phyloP scores from a whole-genome alignment of 768 basidiomycete genomes.

The Tulasnella sp. region DNA sequence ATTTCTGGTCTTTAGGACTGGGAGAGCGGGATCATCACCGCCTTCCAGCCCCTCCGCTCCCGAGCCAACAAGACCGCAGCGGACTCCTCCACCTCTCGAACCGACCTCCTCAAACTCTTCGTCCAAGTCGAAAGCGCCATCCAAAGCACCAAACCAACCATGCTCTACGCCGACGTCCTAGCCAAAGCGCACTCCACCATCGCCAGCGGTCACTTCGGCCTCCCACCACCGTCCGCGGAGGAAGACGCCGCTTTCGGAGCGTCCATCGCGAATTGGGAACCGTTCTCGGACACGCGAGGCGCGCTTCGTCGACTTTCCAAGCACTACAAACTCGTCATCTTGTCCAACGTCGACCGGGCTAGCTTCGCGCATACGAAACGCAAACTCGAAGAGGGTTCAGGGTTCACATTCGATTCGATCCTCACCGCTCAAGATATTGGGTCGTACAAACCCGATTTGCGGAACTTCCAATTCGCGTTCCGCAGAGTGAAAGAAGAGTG shows the following conservation, averaged over 20 bases:
- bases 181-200: not conserved
- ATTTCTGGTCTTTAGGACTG: slow-evolving; percentile 47
- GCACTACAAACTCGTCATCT: slow-evolving; percentile 18
- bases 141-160: slow-evolving; percentile 7
- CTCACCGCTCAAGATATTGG: slow-evolving; percentile 65
- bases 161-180: slow-evolving; percentile 17
- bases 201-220: not conserved
- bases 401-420: slow-evolving; percentile 56
- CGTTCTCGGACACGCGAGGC: slow-evolving; percentile 13
- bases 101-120: not conserved
- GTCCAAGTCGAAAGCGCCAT: not conserved
- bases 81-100: slow-evolving; percentile 19
- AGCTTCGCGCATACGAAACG: not conserved
- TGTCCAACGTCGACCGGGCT: slow-evolving; percentile 10
- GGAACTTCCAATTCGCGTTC: slow-evolving; percentile 47
- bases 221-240: not conserved
- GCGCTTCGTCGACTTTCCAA: slow-evolving; percentile 15
- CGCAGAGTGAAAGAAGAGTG: slow-evolving; percentile 31
- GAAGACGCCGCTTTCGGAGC: not conserved
- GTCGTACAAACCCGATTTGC: slow-evolving; percentile 62
- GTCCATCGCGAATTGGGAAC: slow-evolving; percentile 8
- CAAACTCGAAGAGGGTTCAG: slow-evolving; percentile 32
- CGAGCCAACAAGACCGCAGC: slow-evolving; percentile 32
- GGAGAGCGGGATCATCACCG: slow-evolving; percentile 58
- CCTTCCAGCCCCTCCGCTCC: slow-evolving; percentile 45